Conservation (phyloP, 2,329 filamentous ascomycete species). For the Paracorniculantispora psalliotae region DNA sequence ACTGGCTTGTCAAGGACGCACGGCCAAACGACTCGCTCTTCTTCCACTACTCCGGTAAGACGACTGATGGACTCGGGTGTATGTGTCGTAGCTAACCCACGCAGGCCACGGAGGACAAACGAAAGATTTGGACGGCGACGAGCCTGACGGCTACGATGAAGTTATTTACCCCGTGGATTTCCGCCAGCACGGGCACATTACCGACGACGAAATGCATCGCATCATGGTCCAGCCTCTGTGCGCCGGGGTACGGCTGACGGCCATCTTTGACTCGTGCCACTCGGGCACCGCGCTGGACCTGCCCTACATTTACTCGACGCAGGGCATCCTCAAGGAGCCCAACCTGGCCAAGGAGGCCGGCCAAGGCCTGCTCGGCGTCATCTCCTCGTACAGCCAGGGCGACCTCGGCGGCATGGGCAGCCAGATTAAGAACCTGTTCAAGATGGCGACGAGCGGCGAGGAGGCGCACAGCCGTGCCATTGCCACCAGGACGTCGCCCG, state of each 20-base stretch:
- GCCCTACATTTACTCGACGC: conserved; percentile 65
- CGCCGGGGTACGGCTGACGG: conserved; percentile 54
- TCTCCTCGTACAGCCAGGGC: conserved; percentile 58
- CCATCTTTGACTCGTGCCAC: conserved; percentile 63
- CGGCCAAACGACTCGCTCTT: conserved; percentile 90
- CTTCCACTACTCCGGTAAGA: conserved; percentile 89
- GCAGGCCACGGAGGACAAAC: conserved; percentile 76
- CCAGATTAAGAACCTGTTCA: conserved; percentile 77
- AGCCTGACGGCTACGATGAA: conserved; percentile 77
- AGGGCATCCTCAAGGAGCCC: conserved; percentile 63
- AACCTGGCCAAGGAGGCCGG: conserved; percentile 65
- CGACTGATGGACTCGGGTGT: too few species aligned
- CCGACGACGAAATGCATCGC: conserved; percentile 77
- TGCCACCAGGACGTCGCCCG: conserved; percentile 86
- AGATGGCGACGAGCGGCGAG: conserved; percentile 78
- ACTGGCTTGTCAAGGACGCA: conserved; percentile 94
- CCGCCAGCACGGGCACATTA: conserved; percentile 72
- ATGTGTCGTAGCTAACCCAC: conserved; percentile 13
- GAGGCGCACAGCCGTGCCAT: conserved; percentile 76
- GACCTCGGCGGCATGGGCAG: conserved; percentile 79
- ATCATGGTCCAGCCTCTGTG: conserved; percentile 60
- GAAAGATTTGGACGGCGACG: conserved; percentile 71
- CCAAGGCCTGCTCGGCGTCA: conserved; percentile 55
- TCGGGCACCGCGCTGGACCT: conserved; percentile 62
- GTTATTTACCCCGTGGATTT: conserved; percentile 83